These are phyloP conservation scores for Schizophyllum amplum DNA, from an alignment of 1,284 basidiomycete species.

Conservation along the genomic window DNA sequence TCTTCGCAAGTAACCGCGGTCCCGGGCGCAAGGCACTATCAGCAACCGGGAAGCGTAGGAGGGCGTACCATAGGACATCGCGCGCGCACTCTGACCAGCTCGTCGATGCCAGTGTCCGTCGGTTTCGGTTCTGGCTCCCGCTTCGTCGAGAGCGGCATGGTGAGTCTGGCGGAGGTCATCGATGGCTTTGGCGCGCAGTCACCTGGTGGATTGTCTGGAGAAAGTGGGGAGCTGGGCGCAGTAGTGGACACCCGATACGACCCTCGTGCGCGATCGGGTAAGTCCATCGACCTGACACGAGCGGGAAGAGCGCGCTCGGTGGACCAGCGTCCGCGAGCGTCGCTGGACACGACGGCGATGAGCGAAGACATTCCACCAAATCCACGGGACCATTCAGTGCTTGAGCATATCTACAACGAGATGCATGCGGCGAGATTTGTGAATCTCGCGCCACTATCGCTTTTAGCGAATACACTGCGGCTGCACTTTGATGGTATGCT, in stretches of 20 bases:
- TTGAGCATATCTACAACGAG: constrained; percentile 57
- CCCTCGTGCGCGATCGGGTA: not conserved
- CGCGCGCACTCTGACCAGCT: not conserved
- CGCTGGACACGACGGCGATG: not conserved
- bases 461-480: constrained; percentile 48
- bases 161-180: not conserved
- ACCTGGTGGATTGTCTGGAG: not conserved
- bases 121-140: not conserved
- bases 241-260: not conserved
- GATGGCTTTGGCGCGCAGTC: not conserved
- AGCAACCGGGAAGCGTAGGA: not conserved
- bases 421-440: constrained; percentile 61
- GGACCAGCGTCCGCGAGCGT: not conserved
- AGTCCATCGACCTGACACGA: not conserved
- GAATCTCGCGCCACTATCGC: constrained; percentile 51
- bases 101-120: not conserved
- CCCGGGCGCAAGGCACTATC: not conserved
- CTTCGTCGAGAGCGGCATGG: not conserved
- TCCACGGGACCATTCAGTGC: constrained; percentile 57
- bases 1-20: not conserved
- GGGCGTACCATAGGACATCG: not conserved
- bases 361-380: constrained; percentile 27
- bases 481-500: constrained; percentile 50
- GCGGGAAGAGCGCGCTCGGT: not conserved
- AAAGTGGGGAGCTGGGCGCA: not conserved